These are phyloP conservation scores for Fragaria vesca DNA, from an alignment of 306 rosid genomes.

Conservation along the genomic window DNA sequence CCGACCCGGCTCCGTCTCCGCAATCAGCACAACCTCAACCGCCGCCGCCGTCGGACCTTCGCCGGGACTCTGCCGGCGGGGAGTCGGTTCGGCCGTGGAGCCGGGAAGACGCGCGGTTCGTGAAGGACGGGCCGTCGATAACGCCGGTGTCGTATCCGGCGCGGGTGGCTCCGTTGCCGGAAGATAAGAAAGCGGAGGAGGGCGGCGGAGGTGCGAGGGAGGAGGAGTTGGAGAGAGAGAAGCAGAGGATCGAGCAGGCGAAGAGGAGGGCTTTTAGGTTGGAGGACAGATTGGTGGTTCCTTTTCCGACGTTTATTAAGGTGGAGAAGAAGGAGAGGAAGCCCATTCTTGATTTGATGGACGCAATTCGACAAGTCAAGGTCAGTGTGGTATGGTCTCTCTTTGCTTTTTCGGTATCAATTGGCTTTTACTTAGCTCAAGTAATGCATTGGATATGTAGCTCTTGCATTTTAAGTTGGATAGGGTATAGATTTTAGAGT, in stretches of 20 bases:
- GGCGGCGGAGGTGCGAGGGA: constrained; percentile 13
- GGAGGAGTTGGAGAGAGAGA: constrained; percentile 44
- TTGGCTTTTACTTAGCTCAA: not conserved
- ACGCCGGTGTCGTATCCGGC: constrained; percentile 55
- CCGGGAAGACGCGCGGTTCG: constrained; percentile 70
- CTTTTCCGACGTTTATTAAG: constrained; percentile 67
- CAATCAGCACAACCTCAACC: constrained; percentile 23
- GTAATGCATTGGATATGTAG: not conserved
- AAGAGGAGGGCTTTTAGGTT: constrained; percentile 44
- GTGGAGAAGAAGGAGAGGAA: constrained; percentile 70
- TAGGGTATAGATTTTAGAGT: not conserved
- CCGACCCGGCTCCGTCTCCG: constrained; percentile 11
- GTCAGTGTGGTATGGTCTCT: constrained; percentile 35
- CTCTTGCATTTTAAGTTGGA: not conserved
- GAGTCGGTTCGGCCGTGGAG: constrained; percentile 44
- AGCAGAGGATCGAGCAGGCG: constrained; percentile 43
- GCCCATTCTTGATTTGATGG: constrained; percentile 62
- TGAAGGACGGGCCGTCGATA: constrained; percentile 59
- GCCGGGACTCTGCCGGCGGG: too few species aligned
- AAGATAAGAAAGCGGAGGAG: constrained; percentile 34
- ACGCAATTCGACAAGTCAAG: constrained; percentile 87
- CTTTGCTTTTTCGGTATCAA: constrained; percentile 18
- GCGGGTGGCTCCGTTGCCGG: constrained; percentile 86
- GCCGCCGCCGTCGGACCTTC: not conserved
- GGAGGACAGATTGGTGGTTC: constrained; percentile 61